Conservation (phyloP, 495 filamentous ascomycete species). For the Bacidia gigantensis region DNA sequence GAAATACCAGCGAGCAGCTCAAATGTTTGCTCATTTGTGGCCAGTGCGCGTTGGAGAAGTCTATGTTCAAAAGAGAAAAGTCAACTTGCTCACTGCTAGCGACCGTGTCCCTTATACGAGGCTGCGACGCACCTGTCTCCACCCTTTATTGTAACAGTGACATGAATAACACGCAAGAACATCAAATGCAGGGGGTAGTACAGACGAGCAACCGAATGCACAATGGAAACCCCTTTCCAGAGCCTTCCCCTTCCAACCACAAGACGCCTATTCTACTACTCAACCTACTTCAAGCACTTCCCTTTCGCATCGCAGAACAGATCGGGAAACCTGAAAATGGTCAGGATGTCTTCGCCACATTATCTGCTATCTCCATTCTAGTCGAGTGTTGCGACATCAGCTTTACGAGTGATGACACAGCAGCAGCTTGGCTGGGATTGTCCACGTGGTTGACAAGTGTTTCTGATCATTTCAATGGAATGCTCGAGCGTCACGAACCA, state of each 20-base stretch:
- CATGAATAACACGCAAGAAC: not conserved
- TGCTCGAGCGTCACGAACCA: no score
- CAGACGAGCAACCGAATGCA: not conserved
- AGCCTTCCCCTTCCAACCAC: not conserved
- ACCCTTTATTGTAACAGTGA: not conserved
- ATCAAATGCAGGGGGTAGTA: not conserved
- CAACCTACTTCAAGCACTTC: conserved; percentile 15
- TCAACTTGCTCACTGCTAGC: no score
- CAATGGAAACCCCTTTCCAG: not conserved
- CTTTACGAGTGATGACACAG: conserved; percentile 12
- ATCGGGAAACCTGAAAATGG: conserved; percentile 16
- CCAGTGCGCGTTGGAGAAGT: no score
- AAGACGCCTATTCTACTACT: conserved; percentile 4
- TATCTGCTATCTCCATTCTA: conserved; percentile 18
- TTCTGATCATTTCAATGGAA: no score
- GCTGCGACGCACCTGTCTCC: not conserved
- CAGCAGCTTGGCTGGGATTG: conserved; percentile 12
- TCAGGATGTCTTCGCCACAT: conserved; percentile 12
- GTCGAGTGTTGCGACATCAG: conserved; percentile 13
- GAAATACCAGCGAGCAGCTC: no score
- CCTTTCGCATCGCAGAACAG: conserved; percentile 17
- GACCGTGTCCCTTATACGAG: no score
- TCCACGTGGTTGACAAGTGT: no score
- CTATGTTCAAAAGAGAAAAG: no score
- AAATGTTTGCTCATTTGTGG: no score